phyloP scores from a whole-genome alignment of 2,329 filamentous ascomycete genomes.

The Sarocladium strictum region DNA sequence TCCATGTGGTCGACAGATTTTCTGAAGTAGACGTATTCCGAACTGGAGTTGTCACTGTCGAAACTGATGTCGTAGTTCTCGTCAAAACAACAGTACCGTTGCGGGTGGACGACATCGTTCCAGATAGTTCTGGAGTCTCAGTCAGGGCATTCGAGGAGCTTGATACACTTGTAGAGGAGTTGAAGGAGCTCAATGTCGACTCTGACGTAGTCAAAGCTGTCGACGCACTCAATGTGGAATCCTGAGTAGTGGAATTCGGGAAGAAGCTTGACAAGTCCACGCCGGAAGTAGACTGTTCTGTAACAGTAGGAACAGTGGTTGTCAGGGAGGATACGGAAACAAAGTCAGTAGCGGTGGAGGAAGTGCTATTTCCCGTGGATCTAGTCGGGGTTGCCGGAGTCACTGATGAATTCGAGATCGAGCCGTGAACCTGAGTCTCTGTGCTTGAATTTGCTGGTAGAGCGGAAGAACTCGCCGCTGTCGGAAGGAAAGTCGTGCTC shows the following conservation, averaged over 20 bases:
- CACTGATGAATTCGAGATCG: neutral
- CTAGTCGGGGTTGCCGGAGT: neutral
- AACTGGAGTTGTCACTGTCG: neutral
- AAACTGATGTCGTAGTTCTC: neutral
- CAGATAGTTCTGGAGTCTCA: neutral
- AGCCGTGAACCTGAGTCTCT: neutral
- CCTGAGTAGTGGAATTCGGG: neutral
- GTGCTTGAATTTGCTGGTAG: neutral
- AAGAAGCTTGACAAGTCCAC: neutral
- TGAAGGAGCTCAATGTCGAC: neutral
- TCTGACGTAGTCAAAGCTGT: neutral
- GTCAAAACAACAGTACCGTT: neutral
- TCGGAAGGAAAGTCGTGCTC: neutral
- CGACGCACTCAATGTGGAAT: neutral
- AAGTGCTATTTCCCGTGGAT: neutral
- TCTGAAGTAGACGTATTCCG: no score
- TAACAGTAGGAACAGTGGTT: neutral
- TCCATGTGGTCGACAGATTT: no score
- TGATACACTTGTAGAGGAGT: neutral
- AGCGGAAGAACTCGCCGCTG: neutral
- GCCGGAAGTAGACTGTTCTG: neutral
- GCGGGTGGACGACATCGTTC: neutral
- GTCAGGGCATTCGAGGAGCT: neutral
- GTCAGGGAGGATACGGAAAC: neutral
- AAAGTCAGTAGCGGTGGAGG: neutral